Evolutionary conservation across 208 protist genomes (phyloP), one percentile per base, ranked within the genome.

Genomic region (Porcisia hertigi): DNA sequence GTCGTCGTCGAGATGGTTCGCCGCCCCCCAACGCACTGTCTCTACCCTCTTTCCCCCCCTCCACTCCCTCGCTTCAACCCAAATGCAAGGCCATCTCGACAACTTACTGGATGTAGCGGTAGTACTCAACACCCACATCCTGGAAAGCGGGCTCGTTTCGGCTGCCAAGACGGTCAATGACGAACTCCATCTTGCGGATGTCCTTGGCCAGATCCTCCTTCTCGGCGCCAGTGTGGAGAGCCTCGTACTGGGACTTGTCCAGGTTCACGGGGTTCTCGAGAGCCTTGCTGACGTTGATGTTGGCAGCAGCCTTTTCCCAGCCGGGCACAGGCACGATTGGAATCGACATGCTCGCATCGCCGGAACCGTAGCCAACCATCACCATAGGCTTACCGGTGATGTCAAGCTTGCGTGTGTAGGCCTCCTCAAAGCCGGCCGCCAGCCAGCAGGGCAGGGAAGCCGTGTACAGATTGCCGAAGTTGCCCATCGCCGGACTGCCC

Each of bases 391-490:
- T 88, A 57, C 85, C 85, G 58, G 87, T 85, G 64, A 97, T 93
- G 83, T 96, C 92, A 62, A 93, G 85, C 75, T 94, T 95, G 76
- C 84, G 87, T 9, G 39, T 81, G 75, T 92, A 88, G 49, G 93
- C 93, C 83, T 97, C 91, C 81, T 96, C 93, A 72, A 96, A 93
- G 49, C 93, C 93, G 64, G 92, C 91, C 57, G 91, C 91, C 69
- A 97, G 77, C 93, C 93, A 97, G 83, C 91, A 95, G 9, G 93
- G 93, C 58, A 97, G 88, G 66, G 93, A 97, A 45, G 93, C 93
- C 25, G 93, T 96, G 89, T 97, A 97, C 60, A 97, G 85, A 79
- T 97, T 97, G 73, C 93, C 93, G 80, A 96, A 95, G 77, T 96
- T 94, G 70, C 81, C 88, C 90, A 96, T 95, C n/a, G 88, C 74